A percentile compares a stretch with the other conserved stretches of the same genome.
phyloP scores from a whole-genome alignment of 768 basidiomycete genomes.

The Tephrocybe sp. region DNA sequence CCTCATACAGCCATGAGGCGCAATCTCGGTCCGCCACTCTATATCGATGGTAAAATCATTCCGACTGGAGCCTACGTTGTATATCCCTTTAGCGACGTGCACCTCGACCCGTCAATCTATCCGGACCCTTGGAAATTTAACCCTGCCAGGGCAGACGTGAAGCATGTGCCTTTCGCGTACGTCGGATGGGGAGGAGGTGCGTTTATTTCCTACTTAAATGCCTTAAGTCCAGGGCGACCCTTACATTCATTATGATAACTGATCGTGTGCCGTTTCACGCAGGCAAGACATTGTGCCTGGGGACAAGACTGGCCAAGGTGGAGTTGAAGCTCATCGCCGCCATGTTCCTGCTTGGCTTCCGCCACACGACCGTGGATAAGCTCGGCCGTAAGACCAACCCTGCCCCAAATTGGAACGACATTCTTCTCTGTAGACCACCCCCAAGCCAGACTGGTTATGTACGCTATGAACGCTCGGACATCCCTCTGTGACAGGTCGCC shows the following conservation, averaged over 20 bases:
- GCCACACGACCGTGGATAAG: constrained; percentile 56
- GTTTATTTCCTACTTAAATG: constrained; percentile 27
- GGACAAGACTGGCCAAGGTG: constrained; percentile 72
- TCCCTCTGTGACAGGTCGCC: constrained; percentile 29
- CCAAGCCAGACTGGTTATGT: constrained; percentile 54
- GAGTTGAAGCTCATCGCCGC: constrained; percentile 72
- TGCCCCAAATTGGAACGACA: constrained; percentile 79
- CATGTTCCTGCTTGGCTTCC: constrained; percentile 66
- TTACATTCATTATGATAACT: constrained; percentile 12
- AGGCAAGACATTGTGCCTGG: constrained; percentile 74
- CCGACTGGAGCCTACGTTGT: constrained; percentile 76
- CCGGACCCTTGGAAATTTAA: constrained; percentile 80
- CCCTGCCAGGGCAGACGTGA: constrained; percentile 51
- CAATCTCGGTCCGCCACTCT: constrained; percentile 70
- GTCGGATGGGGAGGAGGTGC: constrained; percentile 82
- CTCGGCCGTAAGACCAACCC: constrained; percentile 42
- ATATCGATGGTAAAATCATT: constrained; percentile 68
- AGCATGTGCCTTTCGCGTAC: constrained; percentile 54
- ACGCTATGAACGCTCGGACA: constrained; percentile 42
- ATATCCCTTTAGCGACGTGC: constrained; percentile 80
- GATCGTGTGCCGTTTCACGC: constrained; percentile 12
- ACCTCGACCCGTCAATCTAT: constrained; percentile 71
- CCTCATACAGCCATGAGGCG: constrained; percentile 81
- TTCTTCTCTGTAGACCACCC: constrained; percentile 61
- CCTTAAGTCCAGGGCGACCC: constrained; percentile 5